Conservation (phyloP, 2,329 filamentous ascomycete species). For the Sclerotinia borealis region DNA sequence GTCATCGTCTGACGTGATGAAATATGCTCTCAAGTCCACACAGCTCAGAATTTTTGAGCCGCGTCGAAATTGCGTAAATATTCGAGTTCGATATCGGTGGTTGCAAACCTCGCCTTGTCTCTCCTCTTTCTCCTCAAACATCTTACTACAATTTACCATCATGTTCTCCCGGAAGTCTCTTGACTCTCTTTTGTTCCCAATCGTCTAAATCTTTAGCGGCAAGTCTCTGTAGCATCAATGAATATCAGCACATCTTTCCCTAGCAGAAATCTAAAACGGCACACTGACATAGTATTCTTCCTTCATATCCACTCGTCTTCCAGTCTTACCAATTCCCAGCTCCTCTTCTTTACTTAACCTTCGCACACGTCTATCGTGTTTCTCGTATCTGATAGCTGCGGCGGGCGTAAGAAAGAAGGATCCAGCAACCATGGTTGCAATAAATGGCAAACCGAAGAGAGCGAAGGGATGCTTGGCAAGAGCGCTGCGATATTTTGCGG, state of each 20-base stretch:
- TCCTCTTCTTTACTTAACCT: conserved; percentile 82
- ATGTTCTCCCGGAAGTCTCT: conserved; percentile 81
- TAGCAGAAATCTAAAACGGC: not conserved
- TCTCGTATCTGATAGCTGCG: conserved; percentile 88
- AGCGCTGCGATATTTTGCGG: conserved; percentile 67
- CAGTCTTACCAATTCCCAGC: conserved; percentile 67
- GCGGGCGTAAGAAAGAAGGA: conserved; percentile 94
- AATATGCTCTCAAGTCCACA: not conserved
- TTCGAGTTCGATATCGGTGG: not conserved
- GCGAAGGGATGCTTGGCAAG: conserved; percentile 80
- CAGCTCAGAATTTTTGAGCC: not conserved
- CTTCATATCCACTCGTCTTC: conserved; percentile 68
- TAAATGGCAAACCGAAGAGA: conserved; percentile 89
- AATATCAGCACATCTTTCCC: conserved; percentile 13
- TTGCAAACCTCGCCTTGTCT: not conserved
- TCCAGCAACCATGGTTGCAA: conserved; percentile 81
- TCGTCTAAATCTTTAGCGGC: conserved; percentile 87
- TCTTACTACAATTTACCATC: conserved; percentile 66
- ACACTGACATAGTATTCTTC: conserved; percentile 79
- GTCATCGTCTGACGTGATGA: not conserved
- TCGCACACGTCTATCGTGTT: conserved; percentile 82
- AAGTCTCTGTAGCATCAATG: conserved; percentile 50
- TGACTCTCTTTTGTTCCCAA: conserved; percentile 95
- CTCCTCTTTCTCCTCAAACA: not conserved
- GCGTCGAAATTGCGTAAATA: not conserved